phyloP scores from a whole-genome alignment of 2,329 filamentous ascomycete genomes.

The Tolypocladium capitatum region DNA sequence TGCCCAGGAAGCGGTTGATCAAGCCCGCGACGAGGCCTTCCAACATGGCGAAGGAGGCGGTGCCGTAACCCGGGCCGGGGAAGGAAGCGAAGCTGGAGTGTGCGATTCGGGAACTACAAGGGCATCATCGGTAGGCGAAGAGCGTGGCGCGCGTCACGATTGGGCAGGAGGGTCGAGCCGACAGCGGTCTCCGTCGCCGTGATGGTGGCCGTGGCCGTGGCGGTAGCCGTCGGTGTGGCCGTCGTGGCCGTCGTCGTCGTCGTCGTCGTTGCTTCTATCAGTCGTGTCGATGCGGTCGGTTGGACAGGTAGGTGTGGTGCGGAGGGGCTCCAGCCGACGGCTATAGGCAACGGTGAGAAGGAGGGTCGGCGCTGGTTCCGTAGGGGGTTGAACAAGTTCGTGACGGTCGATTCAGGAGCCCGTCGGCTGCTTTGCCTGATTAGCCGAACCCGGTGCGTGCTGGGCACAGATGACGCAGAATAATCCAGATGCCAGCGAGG shows the following conservation, averaged over 20 bases:
- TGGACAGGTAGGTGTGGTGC: background rate
- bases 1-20: constrained; percentile 97
- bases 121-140: constrained; percentile 7
- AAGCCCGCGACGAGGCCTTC: constrained; percentile 93
- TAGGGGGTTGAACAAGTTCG: no score
- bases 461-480: no score
- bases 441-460: background rate
- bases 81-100: constrained; percentile 17
- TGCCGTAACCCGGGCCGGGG: constrained; percentile 64
- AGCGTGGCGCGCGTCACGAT: constrained; percentile 1
- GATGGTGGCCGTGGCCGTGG: background rate
- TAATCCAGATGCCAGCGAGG: background rate
- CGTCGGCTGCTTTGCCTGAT: background rate
- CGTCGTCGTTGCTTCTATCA: background rate
- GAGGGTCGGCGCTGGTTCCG: no score
- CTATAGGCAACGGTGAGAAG: background rate
- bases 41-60: constrained; percentile 59
- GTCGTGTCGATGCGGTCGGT: background rate
- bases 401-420: background rate
- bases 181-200: background rate
- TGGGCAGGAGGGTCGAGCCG: background rate
- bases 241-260: background rate
- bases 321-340: background rate
- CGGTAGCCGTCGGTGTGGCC: background rate
- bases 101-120: constrained; percentile 4